Evolutionary conservation across 2,329 filamentous ascomycete genomes (phyloP).

Genomic region (Cladosporium sp.): DNA sequence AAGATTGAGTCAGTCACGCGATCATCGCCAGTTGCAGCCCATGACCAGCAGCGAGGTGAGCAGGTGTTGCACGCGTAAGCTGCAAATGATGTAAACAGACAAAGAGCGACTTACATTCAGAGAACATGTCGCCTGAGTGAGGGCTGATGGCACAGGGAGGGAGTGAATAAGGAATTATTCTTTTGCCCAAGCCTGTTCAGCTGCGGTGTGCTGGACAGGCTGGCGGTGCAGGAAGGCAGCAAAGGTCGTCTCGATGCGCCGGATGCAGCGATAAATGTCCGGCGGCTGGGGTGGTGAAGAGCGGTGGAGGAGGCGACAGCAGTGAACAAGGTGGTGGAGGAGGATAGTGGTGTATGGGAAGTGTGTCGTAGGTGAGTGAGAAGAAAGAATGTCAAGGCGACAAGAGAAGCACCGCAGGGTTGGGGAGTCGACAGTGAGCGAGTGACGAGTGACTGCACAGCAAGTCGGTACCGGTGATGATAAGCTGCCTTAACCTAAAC

Average conservation of each 20-base stretch:
- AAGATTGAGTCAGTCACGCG: conserved; percentile 41
- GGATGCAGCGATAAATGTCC: conserved; percentile 14
- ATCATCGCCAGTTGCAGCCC: conserved; percentile 27
- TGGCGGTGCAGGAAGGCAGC: background rate
- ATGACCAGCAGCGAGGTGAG: conserved; percentile 22
- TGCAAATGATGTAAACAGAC: conserved; percentile 23
- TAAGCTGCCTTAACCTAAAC: too few species aligned
- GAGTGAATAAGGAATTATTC: too few species aligned
- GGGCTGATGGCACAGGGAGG: too few species aligned
- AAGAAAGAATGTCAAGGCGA: too few species aligned
- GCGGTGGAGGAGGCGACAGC: background rate
- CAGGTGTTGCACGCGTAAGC: background rate
- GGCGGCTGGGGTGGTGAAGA: background rate
- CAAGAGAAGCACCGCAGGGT: too few species aligned
- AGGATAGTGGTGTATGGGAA: background rate
- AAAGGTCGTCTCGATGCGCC: conserved; percentile 9
- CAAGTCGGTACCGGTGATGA: too few species aligned
- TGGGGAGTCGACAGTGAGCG: too few species aligned
- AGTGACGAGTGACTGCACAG: too few species aligned
- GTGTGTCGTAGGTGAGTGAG: too few species aligned
- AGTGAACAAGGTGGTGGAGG: background rate
- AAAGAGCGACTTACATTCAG: conserved; percentile 67
- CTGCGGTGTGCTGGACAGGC: background rate
- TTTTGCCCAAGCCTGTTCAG: background rate
- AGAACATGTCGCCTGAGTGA: conserved; percentile 59